A percentile compares a stretch with the other conserved stretches of the same genome.
These are phyloP conservation scores for Ciborinia camelliae DNA, from an alignment of 2,329 filamentous ascomycete genomes.

Conservation along the genomic window DNA sequence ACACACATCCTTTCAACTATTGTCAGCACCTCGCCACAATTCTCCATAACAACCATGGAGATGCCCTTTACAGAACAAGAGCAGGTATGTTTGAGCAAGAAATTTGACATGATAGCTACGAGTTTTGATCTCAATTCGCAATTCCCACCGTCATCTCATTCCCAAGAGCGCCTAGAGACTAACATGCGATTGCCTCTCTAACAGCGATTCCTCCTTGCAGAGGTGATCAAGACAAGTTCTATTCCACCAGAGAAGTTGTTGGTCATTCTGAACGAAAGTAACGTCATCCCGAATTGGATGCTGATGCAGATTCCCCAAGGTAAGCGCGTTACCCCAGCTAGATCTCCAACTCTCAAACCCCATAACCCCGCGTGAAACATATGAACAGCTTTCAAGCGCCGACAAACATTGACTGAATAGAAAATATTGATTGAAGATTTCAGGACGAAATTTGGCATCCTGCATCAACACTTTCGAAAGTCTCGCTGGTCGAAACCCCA, in stretches of 20 bases:
- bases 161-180: conserved; percentile 23
- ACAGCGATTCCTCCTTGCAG: conserved; percentile 46
- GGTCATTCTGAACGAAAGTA: conserved; percentile 41
- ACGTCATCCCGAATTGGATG: conserved; percentile 47
- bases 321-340: conserved; percentile 35
- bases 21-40: not conserved
- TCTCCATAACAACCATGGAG: conserved; percentile 26
- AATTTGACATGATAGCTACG: not conserved
- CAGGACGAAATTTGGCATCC: conserved; percentile 34
- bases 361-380: conserved; percentile 5
- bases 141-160: conserved; percentile 19
- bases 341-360: conserved; percentile 20
- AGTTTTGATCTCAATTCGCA: conserved; percentile 22
- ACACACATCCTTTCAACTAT: not conserved
- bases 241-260: conserved; percentile 45
- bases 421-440: not conserved
- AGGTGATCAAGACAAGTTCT: conserved; percentile 48
- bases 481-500: conserved; percentile 18
- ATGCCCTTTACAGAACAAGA: conserved; percentile 34
- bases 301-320: conserved; percentile 49
- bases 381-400: not conserved
- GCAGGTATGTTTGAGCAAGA: conserved; percentile 33
- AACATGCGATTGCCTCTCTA: conserved; percentile 16
- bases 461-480: conserved; percentile 34
- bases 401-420: not conserved